These are phyloP conservation scores for Leptographium lundbergii DNA, from an alignment of 2,329 filamentous ascomycete genomes.

Conservation along the genomic window DNA sequence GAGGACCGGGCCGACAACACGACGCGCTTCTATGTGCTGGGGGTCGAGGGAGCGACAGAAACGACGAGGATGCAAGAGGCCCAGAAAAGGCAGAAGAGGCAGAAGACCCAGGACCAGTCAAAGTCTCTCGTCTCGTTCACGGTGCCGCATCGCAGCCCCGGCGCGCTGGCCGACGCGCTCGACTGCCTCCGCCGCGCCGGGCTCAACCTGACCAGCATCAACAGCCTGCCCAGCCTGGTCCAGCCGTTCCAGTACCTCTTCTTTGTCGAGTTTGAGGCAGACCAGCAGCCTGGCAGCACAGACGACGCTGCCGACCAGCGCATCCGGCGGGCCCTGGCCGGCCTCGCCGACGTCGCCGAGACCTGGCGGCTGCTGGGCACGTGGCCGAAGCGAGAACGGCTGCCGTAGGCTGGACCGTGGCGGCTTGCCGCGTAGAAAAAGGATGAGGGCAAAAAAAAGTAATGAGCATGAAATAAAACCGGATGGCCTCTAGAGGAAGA, in stretches of 20 bases:
- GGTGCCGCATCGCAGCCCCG: constrained; percentile 62
- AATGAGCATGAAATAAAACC: background rate
- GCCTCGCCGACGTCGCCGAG: constrained; percentile 44
- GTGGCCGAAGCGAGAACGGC: constrained; percentile 33
- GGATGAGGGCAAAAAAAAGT: background rate
- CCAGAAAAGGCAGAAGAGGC: no score
- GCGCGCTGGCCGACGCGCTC: constrained; percentile 71
- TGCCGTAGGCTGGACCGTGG: background rate
- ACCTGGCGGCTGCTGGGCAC: constrained; percentile 58
- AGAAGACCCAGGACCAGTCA: constrained; percentile 7
- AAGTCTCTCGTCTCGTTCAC: constrained; percentile 80
- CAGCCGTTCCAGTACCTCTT: constrained; percentile 85
- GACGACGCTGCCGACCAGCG: constrained; percentile 37
- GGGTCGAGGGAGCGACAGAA: constrained; percentile 13
- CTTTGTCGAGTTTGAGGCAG: constrained; percentile 73
- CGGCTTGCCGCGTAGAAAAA: background rate
- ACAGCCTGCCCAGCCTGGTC: constrained; percentile 65
- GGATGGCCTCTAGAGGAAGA: background rate
- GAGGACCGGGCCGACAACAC: constrained; percentile 65
- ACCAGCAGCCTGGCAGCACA: constrained; percentile 16
- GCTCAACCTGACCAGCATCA: constrained; percentile 83
- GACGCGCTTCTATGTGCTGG: constrained; percentile 65
- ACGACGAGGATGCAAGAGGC: background rate
- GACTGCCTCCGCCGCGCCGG: constrained; percentile 60
- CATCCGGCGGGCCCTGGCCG: constrained; percentile 47